These are phyloP conservation scores for Cucurbitaria berberidis DNA, from an alignment of 2,329 filamentous ascomycete genomes.

Conservation along the genomic window DNA sequence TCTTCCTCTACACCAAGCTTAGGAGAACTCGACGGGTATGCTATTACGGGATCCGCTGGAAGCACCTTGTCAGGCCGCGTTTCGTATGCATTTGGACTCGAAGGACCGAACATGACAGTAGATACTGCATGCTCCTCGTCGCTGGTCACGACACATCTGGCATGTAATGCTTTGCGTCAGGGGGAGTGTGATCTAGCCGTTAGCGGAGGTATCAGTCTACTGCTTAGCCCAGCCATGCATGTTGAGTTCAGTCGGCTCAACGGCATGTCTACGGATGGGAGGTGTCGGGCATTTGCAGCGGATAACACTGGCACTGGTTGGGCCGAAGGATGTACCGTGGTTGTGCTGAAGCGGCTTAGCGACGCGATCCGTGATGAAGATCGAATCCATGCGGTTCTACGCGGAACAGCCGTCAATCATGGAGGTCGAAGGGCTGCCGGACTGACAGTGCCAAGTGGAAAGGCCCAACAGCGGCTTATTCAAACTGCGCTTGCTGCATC, in stretches of 20 bases:
- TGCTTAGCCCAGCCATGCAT: too few species aligned
- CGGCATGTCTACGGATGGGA: too few species aligned
- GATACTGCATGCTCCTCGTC: conserved; percentile 42
- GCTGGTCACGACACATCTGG: neutral
- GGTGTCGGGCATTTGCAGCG: too few species aligned
- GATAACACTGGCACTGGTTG: too few species aligned
- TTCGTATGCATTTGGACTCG: conserved; percentile 43
- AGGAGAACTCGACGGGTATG: too few species aligned
- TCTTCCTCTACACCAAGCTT: too few species aligned
- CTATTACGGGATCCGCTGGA: too few species aligned
- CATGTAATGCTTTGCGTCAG: neutral
- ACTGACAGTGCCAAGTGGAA: conserved; percentile 31
- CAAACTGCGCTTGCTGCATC: conserved; percentile 32
- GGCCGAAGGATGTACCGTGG: too few species aligned
- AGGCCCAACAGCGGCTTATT: conserved; percentile 21
- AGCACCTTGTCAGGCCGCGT: conserved; percentile 55
- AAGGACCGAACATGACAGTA: conserved; percentile 51
- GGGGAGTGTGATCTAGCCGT: conserved; percentile 35
- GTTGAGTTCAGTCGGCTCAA: too few species aligned
- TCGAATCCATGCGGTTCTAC: conserved; percentile 36
- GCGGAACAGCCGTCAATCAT: conserved; percentile 37
- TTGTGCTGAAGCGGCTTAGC: conserved; percentile 36
- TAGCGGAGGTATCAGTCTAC: conserved; percentile 31
- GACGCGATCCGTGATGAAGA: conserved; percentile 37
- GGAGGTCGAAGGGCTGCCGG: conserved; percentile 38